Evolutionary conservation across 768 basidiomycete species (phyloP).

Genomic region (Calvatia gigantea): DNA sequence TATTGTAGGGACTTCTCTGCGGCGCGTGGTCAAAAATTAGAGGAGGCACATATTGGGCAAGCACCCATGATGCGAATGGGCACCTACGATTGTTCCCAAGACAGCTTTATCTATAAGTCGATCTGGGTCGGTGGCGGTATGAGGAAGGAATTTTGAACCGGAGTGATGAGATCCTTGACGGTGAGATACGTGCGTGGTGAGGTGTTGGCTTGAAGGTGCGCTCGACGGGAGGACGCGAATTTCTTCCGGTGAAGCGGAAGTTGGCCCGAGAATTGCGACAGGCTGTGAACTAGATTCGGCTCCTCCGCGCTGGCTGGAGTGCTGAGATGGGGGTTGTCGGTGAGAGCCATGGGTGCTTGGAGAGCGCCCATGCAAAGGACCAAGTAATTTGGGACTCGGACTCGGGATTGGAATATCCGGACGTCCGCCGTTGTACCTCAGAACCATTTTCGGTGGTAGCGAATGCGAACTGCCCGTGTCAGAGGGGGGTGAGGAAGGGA

Average conservation of each 20-base stretch:
- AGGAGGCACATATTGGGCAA: slow-evolving; percentile 57
- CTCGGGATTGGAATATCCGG: slow-evolving; percentile 61
- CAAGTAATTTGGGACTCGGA: slow-evolving; percentile 24
- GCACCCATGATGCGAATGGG: slow-evolving; percentile 45
- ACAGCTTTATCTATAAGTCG: slow-evolving; percentile 21
- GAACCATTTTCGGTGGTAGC: slow-evolving; percentile 68
- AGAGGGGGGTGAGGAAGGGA: slow-evolving; percentile 40
- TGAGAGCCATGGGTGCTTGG: slow-evolving; percentile 20
- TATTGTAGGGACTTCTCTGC: slow-evolving; percentile 51
- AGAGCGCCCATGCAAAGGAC: slow-evolving; percentile 15
- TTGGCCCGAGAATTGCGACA: slow-evolving; percentile 18
- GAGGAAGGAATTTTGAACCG: slow-evolving; percentile 45
- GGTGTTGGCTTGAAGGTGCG: slow-evolving; percentile 19
- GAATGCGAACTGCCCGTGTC: slow-evolving; percentile 48
- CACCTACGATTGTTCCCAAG: slow-evolving; percentile 28
- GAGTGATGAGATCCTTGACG: slow-evolving; percentile 26
- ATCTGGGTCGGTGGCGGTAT: slow-evolving; percentile 28
- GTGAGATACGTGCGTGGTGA: slow-evolving; percentile 25
- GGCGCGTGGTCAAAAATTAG: slow-evolving; percentile 55
- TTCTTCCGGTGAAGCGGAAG: slow-evolving; percentile 44
- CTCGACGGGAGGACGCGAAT: slow-evolving; percentile 59
- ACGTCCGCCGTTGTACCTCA: slow-evolving; percentile 63
- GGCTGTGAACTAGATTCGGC: slow-evolving; percentile 31
- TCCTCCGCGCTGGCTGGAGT: slow-evolving; percentile 27
- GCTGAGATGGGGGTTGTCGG: slow-evolving; percentile 20